Base-by-base conservation (phyloP, 2,329 filamentous ascomycete species). In the Rugonectria rugulosa region DNA sequence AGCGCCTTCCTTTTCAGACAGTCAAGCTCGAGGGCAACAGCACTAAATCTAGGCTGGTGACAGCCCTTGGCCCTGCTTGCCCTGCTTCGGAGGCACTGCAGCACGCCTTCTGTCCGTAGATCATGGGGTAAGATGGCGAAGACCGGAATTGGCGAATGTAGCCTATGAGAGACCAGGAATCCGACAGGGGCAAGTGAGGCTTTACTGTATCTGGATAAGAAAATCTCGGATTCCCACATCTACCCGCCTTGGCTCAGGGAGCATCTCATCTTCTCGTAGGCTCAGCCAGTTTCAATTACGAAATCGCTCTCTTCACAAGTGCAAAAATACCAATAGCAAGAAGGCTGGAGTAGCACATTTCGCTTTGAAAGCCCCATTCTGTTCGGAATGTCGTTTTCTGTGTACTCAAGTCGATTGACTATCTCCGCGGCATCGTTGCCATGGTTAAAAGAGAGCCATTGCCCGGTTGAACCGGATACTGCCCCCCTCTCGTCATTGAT, bases 231-330 rank as follows among this genome's bases (percentile, higher is more conserved):
- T 44, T 7, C 15, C 62, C 64, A 64, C 12, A 56, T 1, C 54
- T 67, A 62, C 8, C 56, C 60, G 59, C 4, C 17, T 46, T 40
- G 40, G 53, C 29, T 38, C 46, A 26, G 24, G 31, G 44, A 41
- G 29, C 53, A 31, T 40, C 31, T 15, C 40, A 50, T 32, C 51
- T 8, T 48, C 23, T 34, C 48, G 24, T 26, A 53, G 46, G 47
- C 36, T 42, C 49, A n/a, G 19, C 9, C 54, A 63, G 54, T 66
- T 67, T 67, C 41, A 54, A 59, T 67, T 67, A 67, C 64, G 64
- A 66, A 67, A 67, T 67, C 64, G 60, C 42, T 40, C 44, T 19
- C 21, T 14, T 8, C 3, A 41, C 10, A 20, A 14, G 9, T 21
- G 9, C 6, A 40, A 12, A 24, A 49, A 67, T 65, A 56, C 64